These are phyloP conservation scores for Lathyrus tuberosus DNA, from an alignment of 306 rosid genomes.

Conservation along the genomic window DNA sequence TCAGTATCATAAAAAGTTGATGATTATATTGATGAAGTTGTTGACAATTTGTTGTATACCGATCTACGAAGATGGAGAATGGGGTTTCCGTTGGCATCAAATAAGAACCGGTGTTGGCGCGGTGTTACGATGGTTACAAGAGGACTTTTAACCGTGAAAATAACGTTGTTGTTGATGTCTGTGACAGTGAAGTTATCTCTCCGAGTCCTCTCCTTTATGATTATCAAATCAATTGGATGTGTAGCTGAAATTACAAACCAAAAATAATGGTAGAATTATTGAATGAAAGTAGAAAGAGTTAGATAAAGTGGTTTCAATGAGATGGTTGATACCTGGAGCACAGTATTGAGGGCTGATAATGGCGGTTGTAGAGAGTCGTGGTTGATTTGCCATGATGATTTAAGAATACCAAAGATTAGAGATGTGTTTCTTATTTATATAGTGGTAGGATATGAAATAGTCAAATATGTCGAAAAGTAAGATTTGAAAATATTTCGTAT, in stretches of 20 bases:
- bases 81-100: constrained; percentile 45
- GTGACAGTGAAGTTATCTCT: constrained; percentile 48
- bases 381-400: constrained; percentile 7
- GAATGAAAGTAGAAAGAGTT: no score
- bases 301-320: no score
- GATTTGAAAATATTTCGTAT: no score
- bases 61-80: constrained; percentile 42
- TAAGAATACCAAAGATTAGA: neutral
- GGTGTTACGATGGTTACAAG: neutral
- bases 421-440: no score
- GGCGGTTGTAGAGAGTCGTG: neutral
- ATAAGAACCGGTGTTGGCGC: constrained; percentile 40
- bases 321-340: constrained; percentile 16
- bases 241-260: constrained; percentile 8
- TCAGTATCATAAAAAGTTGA: neutral
- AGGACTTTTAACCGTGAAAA: constrained; percentile 45
- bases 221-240: constrained; percentile 41
- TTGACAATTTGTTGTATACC: constrained; percentile 21
- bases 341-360: neutral
- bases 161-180: constrained; percentile 45
- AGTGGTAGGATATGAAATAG: no score
- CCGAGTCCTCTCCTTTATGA: constrained; percentile 39
- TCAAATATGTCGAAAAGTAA: no score
- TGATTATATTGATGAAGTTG: neutral
- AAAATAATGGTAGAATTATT: no score